phyloP scores from a whole-genome alignment of 2,329 filamentous ascomycete genomes.

The Xylogone sp. region DNA sequence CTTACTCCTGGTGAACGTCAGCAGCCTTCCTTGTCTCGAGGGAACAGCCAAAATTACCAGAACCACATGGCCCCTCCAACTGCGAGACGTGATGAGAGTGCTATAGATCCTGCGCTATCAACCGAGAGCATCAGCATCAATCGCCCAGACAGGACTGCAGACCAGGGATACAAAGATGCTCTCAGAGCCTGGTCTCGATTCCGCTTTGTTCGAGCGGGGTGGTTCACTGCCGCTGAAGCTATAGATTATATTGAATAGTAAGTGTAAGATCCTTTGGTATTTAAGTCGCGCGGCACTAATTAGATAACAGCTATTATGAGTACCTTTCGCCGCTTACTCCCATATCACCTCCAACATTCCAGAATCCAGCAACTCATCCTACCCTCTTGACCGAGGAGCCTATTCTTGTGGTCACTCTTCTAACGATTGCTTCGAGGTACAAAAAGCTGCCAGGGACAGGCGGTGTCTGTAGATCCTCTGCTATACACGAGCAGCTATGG shows the following conservation, averaged over 20 bases:
- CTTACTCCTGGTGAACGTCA: constrained; percentile 8
- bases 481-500: constrained; percentile 95
- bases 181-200: constrained; percentile 87
- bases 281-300: constrained; percentile 5
- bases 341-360: constrained; percentile 88
- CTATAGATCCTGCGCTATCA: constrained; percentile 25
- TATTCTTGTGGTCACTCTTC: constrained; percentile 83
- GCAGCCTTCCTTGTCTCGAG: constrained; percentile 3
- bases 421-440: constrained; percentile 89
- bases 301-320: constrained; percentile 71
- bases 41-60: background rate
- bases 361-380: constrained; percentile 72
- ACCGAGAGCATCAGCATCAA: constrained; percentile 6
- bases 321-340: constrained; percentile 89
- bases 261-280: constrained; percentile 27
- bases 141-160: constrained; percentile 28
- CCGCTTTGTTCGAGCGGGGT: constrained; percentile 92
- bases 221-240: constrained; percentile 91
- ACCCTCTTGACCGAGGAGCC: constrained; percentile 86
- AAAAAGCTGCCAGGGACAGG: constrained; percentile 76
- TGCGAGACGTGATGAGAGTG: constrained; percentile 11
- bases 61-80: constrained; percentile 17
- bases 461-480: constrained; percentile 77
- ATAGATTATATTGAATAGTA: constrained; percentile 93
- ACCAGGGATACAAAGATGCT: constrained; percentile 63